Evolutionary conservation across 257 asterid genomes (phyloP).

Genomic region (Oldenlandia corymbosa): DNA sequence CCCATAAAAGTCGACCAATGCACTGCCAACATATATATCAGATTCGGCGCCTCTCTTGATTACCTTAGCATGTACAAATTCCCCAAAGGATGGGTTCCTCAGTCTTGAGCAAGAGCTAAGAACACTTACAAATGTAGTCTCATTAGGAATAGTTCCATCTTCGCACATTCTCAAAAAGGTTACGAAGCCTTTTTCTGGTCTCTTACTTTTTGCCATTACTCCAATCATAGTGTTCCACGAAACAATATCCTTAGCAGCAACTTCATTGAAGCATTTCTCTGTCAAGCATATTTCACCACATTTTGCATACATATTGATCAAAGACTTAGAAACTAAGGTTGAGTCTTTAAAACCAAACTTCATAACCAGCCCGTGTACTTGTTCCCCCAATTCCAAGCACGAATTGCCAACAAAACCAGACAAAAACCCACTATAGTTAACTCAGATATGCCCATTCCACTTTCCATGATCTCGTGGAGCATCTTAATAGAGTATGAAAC

Average conservation of each 20-base stretch:
- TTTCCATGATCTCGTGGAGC: slow-evolving; percentile 43
- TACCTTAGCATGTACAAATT: slow-evolving; percentile 51
- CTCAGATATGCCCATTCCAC: slow-evolving; percentile 40
- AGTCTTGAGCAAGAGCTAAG: slow-evolving; percentile 46
- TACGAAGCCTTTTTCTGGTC: slow-evolving; percentile 36
- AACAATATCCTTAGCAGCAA: slow-evolving; percentile 48
- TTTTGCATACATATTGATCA: slow-evolving; percentile 56
- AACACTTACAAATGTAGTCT: slow-evolving; percentile 37
- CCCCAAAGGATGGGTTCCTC: slow-evolving; percentile 37
- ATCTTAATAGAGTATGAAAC: slow-evolving; percentile 37
- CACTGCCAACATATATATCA: slow-evolving; percentile 50
- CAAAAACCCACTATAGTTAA: slow-evolving; percentile 46
- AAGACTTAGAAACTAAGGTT: slow-evolving; percentile 45
- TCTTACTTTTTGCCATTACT: slow-evolving; percentile 36
- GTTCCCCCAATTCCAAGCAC: slow-evolving; percentile 42
- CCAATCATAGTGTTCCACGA: slow-evolving; percentile 62
- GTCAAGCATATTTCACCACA: slow-evolving; percentile 23
- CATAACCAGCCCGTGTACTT: slow-evolving; percentile 49
- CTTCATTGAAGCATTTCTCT: slow-evolving; percentile 53
- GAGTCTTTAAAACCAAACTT: slow-evolving; percentile 46
- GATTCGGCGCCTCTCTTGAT: slow-evolving; percentile 46
- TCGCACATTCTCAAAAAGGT: slow-evolving; percentile 38
- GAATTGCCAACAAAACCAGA: slow-evolving; percentile 30
- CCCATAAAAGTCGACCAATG: slow-evolving; percentile 61
- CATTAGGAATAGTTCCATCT: slow-evolving; percentile 48